A percentile compares a stretch with the other conserved stretches of the same genome.
Evolutionary conservation across 495 filamentous ascomycete genomes (phyloP).

Genomic region (Trichoderma asperelloides): DNA sequence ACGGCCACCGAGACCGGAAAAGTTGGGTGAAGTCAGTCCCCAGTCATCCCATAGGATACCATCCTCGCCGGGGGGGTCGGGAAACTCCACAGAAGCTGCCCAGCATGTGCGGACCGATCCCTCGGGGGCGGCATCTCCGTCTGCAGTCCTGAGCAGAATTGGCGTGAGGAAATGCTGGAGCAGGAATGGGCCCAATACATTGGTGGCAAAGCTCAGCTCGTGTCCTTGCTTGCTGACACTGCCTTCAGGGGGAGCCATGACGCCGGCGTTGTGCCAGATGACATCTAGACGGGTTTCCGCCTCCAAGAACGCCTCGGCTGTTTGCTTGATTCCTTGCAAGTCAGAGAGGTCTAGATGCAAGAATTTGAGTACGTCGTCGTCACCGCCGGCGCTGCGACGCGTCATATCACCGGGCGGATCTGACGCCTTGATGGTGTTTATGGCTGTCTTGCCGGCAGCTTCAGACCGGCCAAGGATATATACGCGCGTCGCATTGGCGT

Average conservation of each 20-base stretch:
- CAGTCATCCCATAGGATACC: not conserved
- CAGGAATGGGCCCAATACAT: conserved; percentile 30
- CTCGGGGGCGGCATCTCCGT: conserved; percentile 12
- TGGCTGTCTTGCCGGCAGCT: not conserved
- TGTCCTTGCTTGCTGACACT: conserved; percentile 26
- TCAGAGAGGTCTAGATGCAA: conserved; percentile 22
- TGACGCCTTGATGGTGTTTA: not conserved
- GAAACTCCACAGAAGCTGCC: conserved; percentile 22
- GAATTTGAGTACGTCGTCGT: conserved; percentile 15
- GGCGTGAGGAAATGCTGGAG: conserved; percentile 36
- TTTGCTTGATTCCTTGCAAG: conserved; percentile 17
- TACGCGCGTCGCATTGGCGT: not conserved
- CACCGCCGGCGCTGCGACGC: not conserved
- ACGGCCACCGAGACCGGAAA: not conserved
- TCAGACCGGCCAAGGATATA: not conserved
- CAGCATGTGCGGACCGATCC: conserved; percentile 29
- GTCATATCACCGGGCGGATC: not conserved
- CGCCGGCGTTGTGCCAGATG: conserved; percentile 29
- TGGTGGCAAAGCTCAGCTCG: conserved; percentile 31
- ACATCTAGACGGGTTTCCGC: conserved; percentile 19
- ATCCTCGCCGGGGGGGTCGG: conserved; percentile 14
- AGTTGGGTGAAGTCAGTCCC: not conserved
- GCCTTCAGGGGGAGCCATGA: conserved; percentile 23
- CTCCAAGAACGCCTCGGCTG: conserved; percentile 17
- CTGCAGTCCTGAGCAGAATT: conserved; percentile 19